Evolutionary conservation across 2,329 filamentous ascomycete genomes (phyloP).

Genomic region (Verticillium nubilum): DNA sequence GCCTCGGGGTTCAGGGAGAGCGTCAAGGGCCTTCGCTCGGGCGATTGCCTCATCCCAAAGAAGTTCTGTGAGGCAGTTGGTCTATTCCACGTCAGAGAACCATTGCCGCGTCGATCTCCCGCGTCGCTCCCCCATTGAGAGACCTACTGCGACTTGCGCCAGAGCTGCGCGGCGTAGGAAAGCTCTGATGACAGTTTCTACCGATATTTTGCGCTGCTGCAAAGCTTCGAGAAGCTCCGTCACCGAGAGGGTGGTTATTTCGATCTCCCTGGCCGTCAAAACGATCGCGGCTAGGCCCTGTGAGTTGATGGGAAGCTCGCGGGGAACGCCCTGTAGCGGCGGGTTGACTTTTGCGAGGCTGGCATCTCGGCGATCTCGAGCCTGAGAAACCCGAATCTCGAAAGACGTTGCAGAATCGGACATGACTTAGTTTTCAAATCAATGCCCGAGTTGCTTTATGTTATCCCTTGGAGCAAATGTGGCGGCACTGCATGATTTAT

Average conservation of each 20-base stretch:
- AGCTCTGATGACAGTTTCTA: conserved; percentile 25
- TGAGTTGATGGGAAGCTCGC: conserved; percentile 14
- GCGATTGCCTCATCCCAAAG: conserved; percentile 36
- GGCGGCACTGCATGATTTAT: too few species aligned
- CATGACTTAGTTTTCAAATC: too few species aligned
- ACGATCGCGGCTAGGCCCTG: conserved; percentile 16
- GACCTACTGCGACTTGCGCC: conserved; percentile 22
- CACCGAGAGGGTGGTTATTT: conserved; percentile 30
- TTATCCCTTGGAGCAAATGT: too few species aligned
- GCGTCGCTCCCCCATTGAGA: conserved; percentile 15
- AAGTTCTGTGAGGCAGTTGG: conserved; percentile 27
- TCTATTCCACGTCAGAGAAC: conserved; percentile 19
- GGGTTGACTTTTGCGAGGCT: conserved; percentile 20
- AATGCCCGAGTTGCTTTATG: too few species aligned
- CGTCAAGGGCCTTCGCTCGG: conserved; percentile 25
- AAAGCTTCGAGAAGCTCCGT: conserved; percentile 22
- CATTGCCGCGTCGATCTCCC: conserved; percentile 1
- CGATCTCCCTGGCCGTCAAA: conserved; percentile 25
- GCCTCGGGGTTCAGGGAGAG: conserved; percentile 24
- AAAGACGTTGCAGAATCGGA: not conserved
- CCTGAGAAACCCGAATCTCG: not conserved
- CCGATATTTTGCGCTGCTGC: conserved; percentile 18
- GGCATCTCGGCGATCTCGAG: conserved; percentile 13
- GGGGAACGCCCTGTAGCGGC: conserved; percentile 16
- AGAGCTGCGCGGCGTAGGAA: conserved; percentile 45